phyloP scores from a whole-genome alignment of 148 eudicot genomes.

The Rhododendron ferrugineum region DNA sequence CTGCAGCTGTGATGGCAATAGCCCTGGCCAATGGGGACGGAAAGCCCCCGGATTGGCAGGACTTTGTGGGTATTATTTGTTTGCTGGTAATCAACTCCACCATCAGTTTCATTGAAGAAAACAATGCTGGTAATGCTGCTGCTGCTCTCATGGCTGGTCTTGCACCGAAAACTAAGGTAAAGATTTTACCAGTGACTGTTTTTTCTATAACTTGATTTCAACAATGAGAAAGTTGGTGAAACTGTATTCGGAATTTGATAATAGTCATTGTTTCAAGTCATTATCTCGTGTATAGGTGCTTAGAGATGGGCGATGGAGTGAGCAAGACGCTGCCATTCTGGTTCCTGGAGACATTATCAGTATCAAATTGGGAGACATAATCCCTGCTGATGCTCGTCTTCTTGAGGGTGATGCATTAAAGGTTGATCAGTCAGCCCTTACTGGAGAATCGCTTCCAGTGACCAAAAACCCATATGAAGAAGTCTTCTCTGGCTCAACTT shows the following conservation, averaged over 20 bases:
- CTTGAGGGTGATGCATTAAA: conserved; percentile 93
- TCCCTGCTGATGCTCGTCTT: conserved; percentile 94
- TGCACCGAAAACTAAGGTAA: conserved; percentile 94
- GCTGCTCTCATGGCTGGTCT: conserved; percentile 99
- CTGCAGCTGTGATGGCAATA: conserved; percentile 96
- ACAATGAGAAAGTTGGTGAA: background rate
- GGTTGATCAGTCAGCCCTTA: conserved; percentile 86
- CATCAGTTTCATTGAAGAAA: conserved; percentile 91
- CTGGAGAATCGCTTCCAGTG: conserved; percentile 95
- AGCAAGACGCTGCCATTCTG: conserved; percentile 73
- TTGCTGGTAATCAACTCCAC: conserved; percentile 90
- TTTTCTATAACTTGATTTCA: background rate
- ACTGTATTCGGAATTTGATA: background rate
- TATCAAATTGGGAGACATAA: conserved; percentile 80
- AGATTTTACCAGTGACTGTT: background rate
- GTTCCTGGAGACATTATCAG: conserved; percentile 95
- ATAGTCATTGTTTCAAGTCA: background rate
- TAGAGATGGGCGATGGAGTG: conserved; percentile 84
- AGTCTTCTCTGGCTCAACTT: conserved; percentile 92
- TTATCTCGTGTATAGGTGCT: conserved; percentile 40
- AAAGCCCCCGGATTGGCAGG: conserved; percentile 93
- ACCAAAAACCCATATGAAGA: conserved; percentile 73
- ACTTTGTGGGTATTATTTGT: conserved; percentile 82
- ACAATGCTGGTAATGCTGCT: conserved; percentile 97
- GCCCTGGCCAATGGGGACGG: conserved; percentile 80